Base-by-base conservation (phyloP, 495 filamentous ascomycete species). In the Platismatia glauca region DNA sequence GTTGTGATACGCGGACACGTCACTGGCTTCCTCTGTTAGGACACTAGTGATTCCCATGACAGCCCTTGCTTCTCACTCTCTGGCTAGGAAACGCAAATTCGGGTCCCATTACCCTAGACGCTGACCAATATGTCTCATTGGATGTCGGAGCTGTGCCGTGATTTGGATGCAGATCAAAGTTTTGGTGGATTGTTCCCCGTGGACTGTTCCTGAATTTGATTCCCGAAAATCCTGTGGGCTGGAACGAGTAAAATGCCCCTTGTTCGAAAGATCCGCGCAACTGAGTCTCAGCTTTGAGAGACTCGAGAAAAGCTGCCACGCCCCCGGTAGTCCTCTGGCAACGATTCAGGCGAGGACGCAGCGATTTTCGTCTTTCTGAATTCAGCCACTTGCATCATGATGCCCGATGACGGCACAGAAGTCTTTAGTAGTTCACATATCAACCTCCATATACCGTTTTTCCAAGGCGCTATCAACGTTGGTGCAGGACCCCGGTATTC, bases 371-470 rank as follows among this genome's bases (percentile, higher is more conserved):
- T 39, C 43, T 58, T 39, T 50, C 34, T 15, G 20, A 29, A 44
- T 31, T 37, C 48, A 57, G 61, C 61, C 61, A 63, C 55, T 35
- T 48, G 33, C 55, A 46, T 63, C 61, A 58, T 63, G 16, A 50
- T 56, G 3, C 24, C 39, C 38, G 35, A 56, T 8, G 13, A 35
- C 24, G 20, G 29, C 38, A 15, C 34, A 39, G 18, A 56, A 37
- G 24, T 33, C 37, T 35, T 22, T 39, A 15, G 41, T 50, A 50
- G 4, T 34, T 52, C 43, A 52, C 33, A 22, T 20, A 31, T 46
- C n/a, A 35, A 50, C 7, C 61, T 39, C 29, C 37, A n/a, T 58
- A n/a, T 58, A 15, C 41, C 27, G 15, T 34, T 33, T 43, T 58
- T n/a, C 41, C 39, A 52, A 52, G 39, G 55, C 43, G 55, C 41